A percentile compares a stretch with the other conserved stretches of the same genome.
These are phyloP conservation scores for Collybia mongolica DNA, from an alignment of 768 basidiomycete genomes.

Conservation along the genomic window DNA sequence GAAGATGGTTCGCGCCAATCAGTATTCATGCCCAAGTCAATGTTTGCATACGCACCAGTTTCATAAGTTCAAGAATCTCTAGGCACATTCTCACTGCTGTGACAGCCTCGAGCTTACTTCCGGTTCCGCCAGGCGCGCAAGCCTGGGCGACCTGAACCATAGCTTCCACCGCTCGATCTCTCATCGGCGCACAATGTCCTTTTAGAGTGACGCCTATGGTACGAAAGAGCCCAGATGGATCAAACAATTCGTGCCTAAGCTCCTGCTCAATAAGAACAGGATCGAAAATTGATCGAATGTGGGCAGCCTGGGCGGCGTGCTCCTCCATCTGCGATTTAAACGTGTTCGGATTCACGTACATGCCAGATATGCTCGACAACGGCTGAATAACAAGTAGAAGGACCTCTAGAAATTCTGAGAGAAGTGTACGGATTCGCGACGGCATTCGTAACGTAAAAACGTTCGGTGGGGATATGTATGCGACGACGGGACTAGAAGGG, in stretches of 20 bases:
- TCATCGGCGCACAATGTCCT: slow-evolving; percentile 91
- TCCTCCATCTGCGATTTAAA: slow-evolving; percentile 61
- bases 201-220: slow-evolving; percentile 82
- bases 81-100: slow-evolving; percentile 79
- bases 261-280: slow-evolving; percentile 82
- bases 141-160: slow-evolving; percentile 74
- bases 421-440: slow-evolving; percentile 67
- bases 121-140: slow-evolving; percentile 52
- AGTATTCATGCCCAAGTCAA: slow-evolving; percentile 17
- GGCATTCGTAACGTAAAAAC: slow-evolving; percentile 65
- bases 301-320: slow-evolving; percentile 60
- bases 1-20: slow-evolving; percentile 11
- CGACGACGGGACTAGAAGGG: slow-evolving; percentile 38
- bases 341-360: slow-evolving; percentile 57
- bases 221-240: slow-evolving; percentile 74
- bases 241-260: slow-evolving; percentile 72
- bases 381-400: slow-evolving; percentile 85
- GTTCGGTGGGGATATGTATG: slow-evolving; percentile 39
- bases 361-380: slow-evolving; percentile 57
- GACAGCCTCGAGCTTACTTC: slow-evolving; percentile 63
- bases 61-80: slow-evolving; percentile 93
- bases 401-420: slow-evolving; percentile 78
- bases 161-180: slow-evolving; percentile 78
- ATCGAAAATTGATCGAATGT: slow-evolving; percentile 78
- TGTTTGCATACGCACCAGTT: slow-evolving; percentile 52